Evolutionary conservation across 495 filamentous ascomycete species (phyloP).

Genomic region (Hypoxylon fragiforme): DNA sequence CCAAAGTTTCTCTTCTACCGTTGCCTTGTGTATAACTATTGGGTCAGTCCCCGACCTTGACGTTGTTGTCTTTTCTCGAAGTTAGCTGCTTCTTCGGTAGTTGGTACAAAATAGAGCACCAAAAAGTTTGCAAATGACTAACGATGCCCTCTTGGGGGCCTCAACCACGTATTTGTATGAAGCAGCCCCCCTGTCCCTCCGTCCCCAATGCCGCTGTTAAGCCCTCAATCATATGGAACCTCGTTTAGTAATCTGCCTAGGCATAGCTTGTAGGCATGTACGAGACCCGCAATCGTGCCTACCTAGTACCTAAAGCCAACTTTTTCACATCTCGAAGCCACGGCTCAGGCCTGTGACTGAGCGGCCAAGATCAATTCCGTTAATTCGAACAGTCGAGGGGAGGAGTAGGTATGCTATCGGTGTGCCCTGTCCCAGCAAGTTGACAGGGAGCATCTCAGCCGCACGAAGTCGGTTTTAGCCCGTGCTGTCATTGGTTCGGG

Average conservation of each 20-base stretch:
- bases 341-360: neutral
- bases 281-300: constrained; percentile 10
- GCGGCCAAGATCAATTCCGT: no score
- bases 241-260: constrained; percentile 1
- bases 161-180: constrained; percentile 21
- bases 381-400: neutral
- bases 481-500: constrained; percentile 12
- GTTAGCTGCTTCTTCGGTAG: neutral
- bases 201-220: constrained; percentile 2
- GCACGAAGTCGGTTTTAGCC: constrained; percentile 7
- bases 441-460: constrained; percentile 27
- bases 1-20: neutral
- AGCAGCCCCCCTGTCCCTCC: neutral
- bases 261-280: neutral
- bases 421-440: constrained; percentile 14
- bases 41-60: neutral
- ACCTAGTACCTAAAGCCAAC: constrained; percentile 4
- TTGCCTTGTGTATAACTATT: neutral
- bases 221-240: constrained; percentile 1
- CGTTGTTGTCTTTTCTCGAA: neutral
- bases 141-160: neutral
- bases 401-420: neutral
- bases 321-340: neutral
- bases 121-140: neutral
- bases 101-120: neutral